phyloP scores from a whole-genome alignment of 2,329 filamentous ascomycete species.

The Xylariaceae sp. region DNA sequence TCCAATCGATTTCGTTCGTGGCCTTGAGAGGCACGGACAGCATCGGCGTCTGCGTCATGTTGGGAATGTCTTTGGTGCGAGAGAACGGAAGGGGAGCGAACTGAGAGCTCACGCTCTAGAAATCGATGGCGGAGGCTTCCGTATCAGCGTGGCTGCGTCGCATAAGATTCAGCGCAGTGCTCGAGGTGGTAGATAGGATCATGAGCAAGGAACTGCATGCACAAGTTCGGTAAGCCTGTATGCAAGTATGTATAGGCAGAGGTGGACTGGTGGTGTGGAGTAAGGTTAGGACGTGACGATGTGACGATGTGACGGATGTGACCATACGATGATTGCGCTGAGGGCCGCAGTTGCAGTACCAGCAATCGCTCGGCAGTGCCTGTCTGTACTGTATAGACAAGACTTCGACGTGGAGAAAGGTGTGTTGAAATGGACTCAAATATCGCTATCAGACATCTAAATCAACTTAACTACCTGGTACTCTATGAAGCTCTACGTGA shows the following conservation, averaged over 20 bases:
- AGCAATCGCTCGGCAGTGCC: background rate
- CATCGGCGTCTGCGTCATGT: constrained; percentile 86
- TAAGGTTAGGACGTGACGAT: constrained; percentile 17
- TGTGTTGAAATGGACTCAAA: no score
- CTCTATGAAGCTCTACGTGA: no score
- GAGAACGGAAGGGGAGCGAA: constrained; percentile 6
- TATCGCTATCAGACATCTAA: no score
- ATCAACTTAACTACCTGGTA: constrained; percentile 1
- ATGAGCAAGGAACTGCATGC: constrained; percentile 6
- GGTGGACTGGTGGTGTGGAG: constrained; percentile 13
- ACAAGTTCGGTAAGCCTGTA: no score
- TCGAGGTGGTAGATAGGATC: constrained; percentile 3
- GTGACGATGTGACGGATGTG: constrained; percentile 16
- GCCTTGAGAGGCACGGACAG: constrained; percentile 87
- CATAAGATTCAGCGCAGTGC: constrained; percentile 8
- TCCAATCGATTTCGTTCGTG: constrained; percentile 98
- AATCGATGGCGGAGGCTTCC: constrained; percentile 4
- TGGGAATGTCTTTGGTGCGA: constrained; percentile 10
- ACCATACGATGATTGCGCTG: constrained; percentile 9
- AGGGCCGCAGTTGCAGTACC: background rate
- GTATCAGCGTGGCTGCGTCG: constrained; percentile 10
- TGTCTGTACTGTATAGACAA: background rate
- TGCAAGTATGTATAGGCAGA: constrained; percentile 1
- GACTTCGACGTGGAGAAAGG: no score
- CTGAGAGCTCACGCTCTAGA: constrained; percentile 13